Evolutionary conservation across 768 basidiomycete species (phyloP), one percentile per base, ranked within the genome.

Genomic region (Boletus huronensis): DNA sequence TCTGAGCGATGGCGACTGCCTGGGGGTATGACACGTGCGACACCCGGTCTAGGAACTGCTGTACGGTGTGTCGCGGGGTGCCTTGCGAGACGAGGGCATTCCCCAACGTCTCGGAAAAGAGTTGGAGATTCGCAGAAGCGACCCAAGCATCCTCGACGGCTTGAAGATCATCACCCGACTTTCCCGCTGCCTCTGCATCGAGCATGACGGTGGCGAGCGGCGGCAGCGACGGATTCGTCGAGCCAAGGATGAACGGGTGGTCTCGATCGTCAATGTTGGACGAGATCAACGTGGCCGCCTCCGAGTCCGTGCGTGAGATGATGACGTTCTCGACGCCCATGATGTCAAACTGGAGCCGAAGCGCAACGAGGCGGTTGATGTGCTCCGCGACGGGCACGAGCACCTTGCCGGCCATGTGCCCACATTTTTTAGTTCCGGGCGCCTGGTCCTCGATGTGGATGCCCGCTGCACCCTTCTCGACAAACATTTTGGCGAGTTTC

Each of bases 361-460:
- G 96, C 41, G 97, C 95, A 47, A 98, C 86, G 53, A 99, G 87
- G 49, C 97, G 91, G 73, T 97, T 97, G 75, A 98, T 95, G 75
- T 99, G 97, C 77, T 98, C 97, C 41, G 84, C 83, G 67, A 98
- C 93, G 38, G 97, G 95, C 11, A 99, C 97, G 64, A 99, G 85
- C 42, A 98, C 96, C 71, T 98, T 94, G 52, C 90, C 92, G 11
- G 88, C 94, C 91, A 93, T 93, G 70, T 93, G 91, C 25, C 90
- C 88, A 58, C 88, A 90, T 68, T 99, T 99, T 77, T 99, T 98
- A 19, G 96, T 97, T 21, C 95, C 94, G 0, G 95, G 88, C 13
- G 94, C 95, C 72, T 99, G 97, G 66, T 99, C 97, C 67, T 99
- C 97, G 67, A 99, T 80, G 70, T 99, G 97, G 50, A 99, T 93